phyloP scores from a whole-genome alignment of 495 filamentous ascomycete genomes.

The Trichoderma erinaceum region DNA sequence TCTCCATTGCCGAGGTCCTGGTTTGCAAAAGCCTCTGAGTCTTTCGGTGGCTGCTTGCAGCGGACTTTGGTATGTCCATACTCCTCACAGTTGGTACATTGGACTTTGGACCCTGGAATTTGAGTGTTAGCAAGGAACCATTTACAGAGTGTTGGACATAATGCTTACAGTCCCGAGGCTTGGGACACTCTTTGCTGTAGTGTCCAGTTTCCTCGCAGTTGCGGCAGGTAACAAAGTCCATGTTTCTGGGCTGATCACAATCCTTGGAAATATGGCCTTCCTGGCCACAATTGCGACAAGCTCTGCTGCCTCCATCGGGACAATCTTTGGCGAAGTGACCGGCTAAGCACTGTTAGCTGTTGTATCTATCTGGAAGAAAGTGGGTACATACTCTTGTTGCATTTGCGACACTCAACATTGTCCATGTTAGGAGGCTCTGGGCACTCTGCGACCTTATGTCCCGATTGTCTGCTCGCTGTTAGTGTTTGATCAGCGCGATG shows the following conservation, averaged over 20 bases:
- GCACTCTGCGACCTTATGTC: constrained; percentile 38
- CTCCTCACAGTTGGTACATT: constrained; percentile 70
- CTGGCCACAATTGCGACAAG: constrained; percentile 65
- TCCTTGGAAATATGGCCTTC: constrained; percentile 55
- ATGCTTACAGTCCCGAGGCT: constrained; percentile 63
- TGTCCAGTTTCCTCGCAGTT: constrained; percentile 77
- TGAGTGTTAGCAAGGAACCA: constrained; percentile 23
- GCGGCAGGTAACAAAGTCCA: constrained; percentile 57
- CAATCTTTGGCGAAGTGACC: constrained; percentile 86
- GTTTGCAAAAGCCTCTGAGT: constrained; percentile 25
- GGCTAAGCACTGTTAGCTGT: constrained; percentile 34
- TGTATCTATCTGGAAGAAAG: not conserved
- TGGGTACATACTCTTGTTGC: constrained; percentile 37
- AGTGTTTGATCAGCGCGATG: constrained; percentile 11
- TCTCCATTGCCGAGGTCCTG: not conserved
- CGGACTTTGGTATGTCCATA: constrained; percentile 63
- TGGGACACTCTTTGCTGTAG: constrained; percentile 62
- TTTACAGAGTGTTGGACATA: not conserved
- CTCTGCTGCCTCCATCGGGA: constrained; percentile 47
- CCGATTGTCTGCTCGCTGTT: constrained; percentile 28
- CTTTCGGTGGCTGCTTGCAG: constrained; percentile 47
- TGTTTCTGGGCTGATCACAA: constrained; percentile 59
- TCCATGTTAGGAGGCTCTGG: constrained; percentile 60
- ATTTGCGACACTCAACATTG: constrained; percentile 58
- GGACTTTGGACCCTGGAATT: constrained; percentile 50